Percentiles rank a stretch among this genome's conserved stretches.
Conservation (phyloP, 2,329 filamentous ascomycete species). For the Epichloe scottii region DNA sequence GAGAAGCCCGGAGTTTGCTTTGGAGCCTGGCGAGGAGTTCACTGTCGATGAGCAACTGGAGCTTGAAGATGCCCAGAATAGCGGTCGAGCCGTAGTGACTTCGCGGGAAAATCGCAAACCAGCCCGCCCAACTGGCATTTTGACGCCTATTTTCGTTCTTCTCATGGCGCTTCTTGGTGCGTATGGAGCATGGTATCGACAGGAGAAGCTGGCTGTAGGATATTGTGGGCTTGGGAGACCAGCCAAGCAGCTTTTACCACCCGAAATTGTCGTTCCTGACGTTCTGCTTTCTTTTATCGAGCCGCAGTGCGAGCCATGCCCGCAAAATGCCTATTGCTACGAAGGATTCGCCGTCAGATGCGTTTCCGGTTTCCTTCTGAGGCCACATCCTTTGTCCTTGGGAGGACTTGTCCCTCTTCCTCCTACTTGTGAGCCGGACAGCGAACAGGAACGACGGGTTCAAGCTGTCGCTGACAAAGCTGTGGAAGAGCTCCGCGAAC, state of each 20-base stretch:
- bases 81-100: conserved; percentile 35
- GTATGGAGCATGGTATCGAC: conserved; percentile 73
- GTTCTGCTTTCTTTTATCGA: conserved; percentile 56
- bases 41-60: conserved; percentile 82
- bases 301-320: conserved; percentile 82
- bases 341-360: conserved; percentile 65
- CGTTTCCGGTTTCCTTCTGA: conserved; percentile 76
- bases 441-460: conserved; percentile 77
- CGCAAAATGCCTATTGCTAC: conserved; percentile 81
- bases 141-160: conserved; percentile 58
- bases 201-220: conserved; percentile 92
- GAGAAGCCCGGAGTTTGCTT: conserved; percentile 20
- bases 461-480: conserved; percentile 80
- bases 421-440: conserved; percentile 89
- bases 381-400: conserved; percentile 71
- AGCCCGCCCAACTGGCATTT: conserved; percentile 34
- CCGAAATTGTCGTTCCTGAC: conserved; percentile 49
- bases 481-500: conserved; percentile 73
- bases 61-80: conserved; percentile 53
- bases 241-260: conserved; percentile 36
- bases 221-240: conserved; percentile 78
- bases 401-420: conserved; percentile 72
- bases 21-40: conserved; percentile 80
- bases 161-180: conserved; percentile 56
- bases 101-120: conserved; percentile 28